Evolutionary conservation across 2,329 filamentous ascomycete genomes (phyloP), one percentile per base, ranked within the genome.

Genomic region (Xylariaceae sp.): DNA sequence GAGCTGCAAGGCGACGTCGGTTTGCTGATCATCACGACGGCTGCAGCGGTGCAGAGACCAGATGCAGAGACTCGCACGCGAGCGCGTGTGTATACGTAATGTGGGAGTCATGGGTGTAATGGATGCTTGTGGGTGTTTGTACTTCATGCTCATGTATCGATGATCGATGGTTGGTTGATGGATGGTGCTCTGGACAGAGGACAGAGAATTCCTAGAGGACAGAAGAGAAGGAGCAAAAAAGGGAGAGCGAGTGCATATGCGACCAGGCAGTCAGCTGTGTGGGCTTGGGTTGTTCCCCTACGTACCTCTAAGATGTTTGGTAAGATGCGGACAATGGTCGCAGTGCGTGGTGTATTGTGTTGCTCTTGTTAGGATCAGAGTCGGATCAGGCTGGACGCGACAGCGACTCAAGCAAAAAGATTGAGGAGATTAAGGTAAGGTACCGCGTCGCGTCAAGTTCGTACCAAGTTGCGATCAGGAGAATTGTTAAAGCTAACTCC

Each of bases 221-320:
- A 29, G 34, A 1, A 35, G 19, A 33, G 34, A 33, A 34, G n/a
- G 32, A 31, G 24, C 36, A n/a, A 19, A 18, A 41, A 32, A 34
- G 38, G 40, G 38, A 42, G 31, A 38, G 30, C 8, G 30, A n/a
- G 30, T 48, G 50, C 50, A 53, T 53, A 53, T 53, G 50, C 50
- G 43, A 50, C 48, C 50, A 45, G 42, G 42, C 18, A 41, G 33
- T 16, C 16, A 29, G 33, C 19, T 22, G 19, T 15, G 17, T n/a
- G n/a, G n/a, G n/a, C n/a, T n/a, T n/a, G n/a, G 24, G 46, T 46
- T 49, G 44, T 51, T 46, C 43, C 44, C 49, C 41, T 46, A 47
- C 44, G 43, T 43, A 37, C 34, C 34, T 37, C 11, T 11, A 6
- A 11, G 22, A 6, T 11, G 22, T 11, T 11, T 26, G 22, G 22